Base-by-base conservation (phyloP, 768 basidiomycete genomes). In the Tricholoma saponaceum region DNA sequence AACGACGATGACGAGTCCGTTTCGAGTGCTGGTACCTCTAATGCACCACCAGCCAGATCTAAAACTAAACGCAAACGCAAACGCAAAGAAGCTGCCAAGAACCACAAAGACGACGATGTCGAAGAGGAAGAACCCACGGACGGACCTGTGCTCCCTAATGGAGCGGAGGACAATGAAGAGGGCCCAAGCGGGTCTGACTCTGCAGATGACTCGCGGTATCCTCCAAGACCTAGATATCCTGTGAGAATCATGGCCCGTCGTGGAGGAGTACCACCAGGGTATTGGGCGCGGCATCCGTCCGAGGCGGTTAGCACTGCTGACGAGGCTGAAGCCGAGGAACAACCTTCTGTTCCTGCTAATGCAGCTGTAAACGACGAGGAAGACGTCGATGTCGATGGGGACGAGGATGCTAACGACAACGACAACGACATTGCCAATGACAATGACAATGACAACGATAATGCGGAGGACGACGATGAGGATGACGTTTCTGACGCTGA, bases 1-100 rank as follows among this genome's bases (percentile, higher is more conserved):
- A 54, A 64, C 54, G 54, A 58, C 51, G 74, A 73, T 18, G 73
- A 70, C 30, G 74, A 74, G 39, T 54, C 53, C 26, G 18, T 18
- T 22, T 54, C 53, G 3, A 30, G 53, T 22, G 20, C 26, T 5
- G 8, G 39, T 30, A 32, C 53, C 10, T 44, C 53, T 25, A 8
- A 18, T 30, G n/a, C 47, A 6, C 16, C 10, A 2, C 47, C 26
- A 30, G 10, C 47, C 16, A n/a, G n/a, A n/a, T n/a, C n/a, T n/a
- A 50, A 28, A 28, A 9, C 47, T 8, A 50, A 30, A 13, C 47
- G 26, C 4, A 50, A 50, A 50, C 47, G 23, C 2, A 50, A 30
- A 30, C 47, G 47, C 9, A 50, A 50, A 28, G 28, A 28, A 3
- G 9, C n/a, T 44, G 12, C n/a, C 5, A 37, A 46, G 35, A 56